phyloP scores from a whole-genome alignment of 805 yeast genomes.

The Candida ipomoeae region DNA sequence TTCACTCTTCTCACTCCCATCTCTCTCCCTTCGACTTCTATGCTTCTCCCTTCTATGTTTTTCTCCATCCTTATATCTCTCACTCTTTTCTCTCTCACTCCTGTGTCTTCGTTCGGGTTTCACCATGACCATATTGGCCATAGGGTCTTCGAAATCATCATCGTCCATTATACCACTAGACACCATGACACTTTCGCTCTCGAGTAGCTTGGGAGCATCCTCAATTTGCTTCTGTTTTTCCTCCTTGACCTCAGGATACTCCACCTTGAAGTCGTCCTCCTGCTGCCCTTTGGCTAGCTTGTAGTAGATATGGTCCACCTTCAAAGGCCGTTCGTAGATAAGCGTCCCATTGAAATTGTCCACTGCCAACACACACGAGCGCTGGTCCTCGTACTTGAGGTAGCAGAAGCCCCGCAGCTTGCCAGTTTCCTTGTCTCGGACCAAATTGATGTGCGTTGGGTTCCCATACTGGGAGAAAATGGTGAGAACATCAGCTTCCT shows the following conservation, averaged over 20 bases:
- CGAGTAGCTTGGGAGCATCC: slow-evolving; percentile 2
- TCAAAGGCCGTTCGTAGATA: slow-evolving; percentile 45
- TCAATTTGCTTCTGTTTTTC: neutral
- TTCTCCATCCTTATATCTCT: neutral
- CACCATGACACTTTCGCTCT: neutral
- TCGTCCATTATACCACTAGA: slow-evolving; percentile 11
- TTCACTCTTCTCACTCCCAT: slow-evolving; percentile 3
- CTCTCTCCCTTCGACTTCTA: neutral
- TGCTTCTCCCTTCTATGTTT: neutral
- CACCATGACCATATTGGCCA: slow-evolving; percentile 30
- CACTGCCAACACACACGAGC: slow-evolving; percentile 77
- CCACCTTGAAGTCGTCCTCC: slow-evolving; percentile 40
- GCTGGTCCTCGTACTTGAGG: slow-evolving; percentile 75
- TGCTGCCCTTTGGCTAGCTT: slow-evolving; percentile 50
- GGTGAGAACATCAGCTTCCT: slow-evolving; percentile 70
- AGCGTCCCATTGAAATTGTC: slow-evolving; percentile 78
- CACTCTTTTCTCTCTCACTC: neutral
- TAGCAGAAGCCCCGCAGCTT: slow-evolving; percentile 73
- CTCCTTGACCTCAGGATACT: slow-evolving; percentile 20
- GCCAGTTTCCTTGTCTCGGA: slow-evolving; percentile 62
- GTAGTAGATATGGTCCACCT: slow-evolving; percentile 72
- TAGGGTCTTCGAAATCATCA: slow-evolving; percentile 33
- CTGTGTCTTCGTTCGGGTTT: neutral
- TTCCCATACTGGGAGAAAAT: slow-evolving; percentile 88
- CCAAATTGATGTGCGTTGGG: slow-evolving; percentile 70